phyloP scores from a whole-genome alignment of 164 flowering plant species.

The Vitis labrusca region DNA sequence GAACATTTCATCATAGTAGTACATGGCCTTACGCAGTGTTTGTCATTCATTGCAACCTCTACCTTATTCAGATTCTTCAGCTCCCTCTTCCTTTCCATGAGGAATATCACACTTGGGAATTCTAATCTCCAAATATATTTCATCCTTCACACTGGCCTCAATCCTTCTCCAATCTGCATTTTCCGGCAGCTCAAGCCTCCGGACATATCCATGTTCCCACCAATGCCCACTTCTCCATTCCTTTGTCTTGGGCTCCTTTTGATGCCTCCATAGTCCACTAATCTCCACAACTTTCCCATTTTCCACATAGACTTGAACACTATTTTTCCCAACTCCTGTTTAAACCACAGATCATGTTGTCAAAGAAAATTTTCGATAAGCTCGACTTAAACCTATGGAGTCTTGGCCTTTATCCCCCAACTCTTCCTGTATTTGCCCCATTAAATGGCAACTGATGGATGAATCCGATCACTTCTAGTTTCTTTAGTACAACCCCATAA shows the following conservation, averaged over 20 bases:
- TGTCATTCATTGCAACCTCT: not conserved
- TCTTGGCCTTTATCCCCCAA: conserved; percentile 2
- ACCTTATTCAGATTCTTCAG: conserved; percentile 12
- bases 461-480: too few relatives aligned
- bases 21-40: not conserved
- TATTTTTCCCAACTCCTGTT: conserved; percentile 43
- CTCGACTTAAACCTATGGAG: not conserved
- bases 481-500: too few relatives aligned
- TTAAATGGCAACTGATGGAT: too few relatives aligned
- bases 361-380: not conserved
- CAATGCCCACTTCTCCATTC: conserved; percentile 76
- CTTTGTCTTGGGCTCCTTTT: conserved; percentile 34
- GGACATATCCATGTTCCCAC: conserved; percentile 88
- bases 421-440: conserved; percentile 2
- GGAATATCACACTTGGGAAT: conserved; percentile 46
- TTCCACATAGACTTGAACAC: conserved; percentile 46
- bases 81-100: conserved; percentile 19
- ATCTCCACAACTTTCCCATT: conserved; percentile 74
- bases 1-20: not conserved
- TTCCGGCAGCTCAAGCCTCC: conserved; percentile 82
- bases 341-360: not conserved
- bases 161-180: conserved; percentile 59
- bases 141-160: conserved; percentile 50
- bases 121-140: conserved; percentile 54
- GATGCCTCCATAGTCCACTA: conserved; percentile 63